Evolutionary conservation across 176 grass and related monocot genomes (phyloP), one percentile per base, ranked within the genome.

Genomic region (Rhipidocladum racemiflorum): DNA sequence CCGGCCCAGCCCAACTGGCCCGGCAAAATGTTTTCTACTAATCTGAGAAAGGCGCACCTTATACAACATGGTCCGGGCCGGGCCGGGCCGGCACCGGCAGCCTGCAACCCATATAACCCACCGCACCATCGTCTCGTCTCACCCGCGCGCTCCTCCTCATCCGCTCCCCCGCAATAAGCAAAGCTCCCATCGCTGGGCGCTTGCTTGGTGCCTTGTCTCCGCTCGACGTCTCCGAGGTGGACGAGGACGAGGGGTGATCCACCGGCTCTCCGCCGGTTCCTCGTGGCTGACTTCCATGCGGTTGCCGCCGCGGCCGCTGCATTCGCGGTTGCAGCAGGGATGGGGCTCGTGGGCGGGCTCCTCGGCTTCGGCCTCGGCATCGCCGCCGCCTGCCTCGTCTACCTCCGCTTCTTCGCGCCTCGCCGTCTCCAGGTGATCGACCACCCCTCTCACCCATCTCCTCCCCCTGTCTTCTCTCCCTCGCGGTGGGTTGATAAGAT

Each of bases 331-430:
- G 55, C 69, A 1, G 28, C 69, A 1, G 28, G 30, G 75, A 88
- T 84, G 87, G 87, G 87, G 11, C 68, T 88, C 61, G 46, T 77
- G 20, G 83, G 88, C 65, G 78, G 77, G 56, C 1, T 85, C 72
- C 2, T 85, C 55, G 87, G 87, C 71, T 85, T 89, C 77, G 39
- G 11, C 44, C 20, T 89, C 87, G 87, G 88, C 77, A 65, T 89
- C 56, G 65, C 65, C 77, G 83, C 71, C 72, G 65, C 88, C 0
- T 85, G 72, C 83, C 48, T 89, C 78, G 36, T 77, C 83, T 72
- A 85, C 83, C 72, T 85, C 78, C 88, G 77, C 78, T 77, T 48
- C 78, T 20, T 85, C 71, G 54, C 65, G 16, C 64, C 83, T 4
- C 78, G 36, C 72, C 76, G 20, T 4, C 77, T 82, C 65, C 77